Conservation (phyloP, 2,329 filamentous ascomycete genomes). For the Daldinia eschscholtzii region DNA sequence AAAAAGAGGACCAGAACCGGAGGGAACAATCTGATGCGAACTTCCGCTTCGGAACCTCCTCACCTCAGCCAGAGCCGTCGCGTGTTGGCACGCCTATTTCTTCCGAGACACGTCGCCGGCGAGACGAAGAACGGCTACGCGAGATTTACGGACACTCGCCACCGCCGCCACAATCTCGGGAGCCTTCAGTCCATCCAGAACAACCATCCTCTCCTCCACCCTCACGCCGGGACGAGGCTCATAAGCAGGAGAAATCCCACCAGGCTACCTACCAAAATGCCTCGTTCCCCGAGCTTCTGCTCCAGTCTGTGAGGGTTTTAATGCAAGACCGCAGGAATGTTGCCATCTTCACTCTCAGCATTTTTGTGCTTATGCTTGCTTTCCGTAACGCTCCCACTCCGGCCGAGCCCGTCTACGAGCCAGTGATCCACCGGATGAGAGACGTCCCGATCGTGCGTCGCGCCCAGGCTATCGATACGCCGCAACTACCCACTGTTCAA, state of each 20-base stretch:
- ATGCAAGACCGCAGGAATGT: constrained; percentile 71
- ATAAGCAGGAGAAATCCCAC: constrained; percentile 51
- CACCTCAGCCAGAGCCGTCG: constrained; percentile 41
- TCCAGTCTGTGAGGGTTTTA: constrained; percentile 66
- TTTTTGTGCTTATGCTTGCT: constrained; percentile 67
- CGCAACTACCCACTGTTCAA: constrained; percentile 19
- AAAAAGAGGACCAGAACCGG: constrained; percentile 54
- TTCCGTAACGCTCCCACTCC: constrained; percentile 53
- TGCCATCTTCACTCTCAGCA: constrained; percentile 66
- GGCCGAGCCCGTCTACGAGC: constrained; percentile 50
- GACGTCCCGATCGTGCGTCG: constrained; percentile 47
- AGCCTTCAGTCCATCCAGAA: constrained; percentile 43
- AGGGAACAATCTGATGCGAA: constrained; percentile 48
- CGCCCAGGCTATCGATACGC: constrained; percentile 27
- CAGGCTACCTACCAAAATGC: constrained; percentile 56
- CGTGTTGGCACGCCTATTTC: constrained; percentile 46
- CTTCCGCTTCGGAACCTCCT: constrained; percentile 50
- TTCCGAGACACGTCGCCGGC: constrained; percentile 51
- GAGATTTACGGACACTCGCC: constrained; percentile 66
- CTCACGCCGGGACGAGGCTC: constrained; percentile 45
- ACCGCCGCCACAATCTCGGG: constrained; percentile 41
- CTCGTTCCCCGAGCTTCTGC: constrained; percentile 66
- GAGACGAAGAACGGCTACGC: constrained; percentile 65
- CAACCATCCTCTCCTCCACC: constrained; percentile 43
- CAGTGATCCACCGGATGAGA: constrained; percentile 46